Conservation (phyloP, 192 early-diverging fungal genomes). For the Gamsiella multidivaricata region DNA sequence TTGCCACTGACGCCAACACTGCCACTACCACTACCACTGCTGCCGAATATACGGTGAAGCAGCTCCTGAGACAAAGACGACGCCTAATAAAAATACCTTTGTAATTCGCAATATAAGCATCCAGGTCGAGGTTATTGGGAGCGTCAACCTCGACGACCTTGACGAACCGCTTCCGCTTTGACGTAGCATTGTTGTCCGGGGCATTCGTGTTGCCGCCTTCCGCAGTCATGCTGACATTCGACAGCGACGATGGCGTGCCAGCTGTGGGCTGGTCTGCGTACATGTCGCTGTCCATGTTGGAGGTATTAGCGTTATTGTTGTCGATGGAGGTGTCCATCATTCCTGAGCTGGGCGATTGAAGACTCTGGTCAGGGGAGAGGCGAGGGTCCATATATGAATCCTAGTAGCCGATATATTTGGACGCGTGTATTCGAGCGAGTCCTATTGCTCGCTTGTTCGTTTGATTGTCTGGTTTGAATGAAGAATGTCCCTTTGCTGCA, state of each 20-base stretch:
- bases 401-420: conserved; percentile 22
- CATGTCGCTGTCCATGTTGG: conserved; percentile 37
- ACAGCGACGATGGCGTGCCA: conserved; percentile 42
- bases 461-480: conserved; percentile 6
- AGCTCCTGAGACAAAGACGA: neutral
- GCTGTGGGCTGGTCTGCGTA: conserved; percentile 12
- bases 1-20: no score
- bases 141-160: conserved; percentile 57
- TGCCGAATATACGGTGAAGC: neutral
- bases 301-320: neutral
- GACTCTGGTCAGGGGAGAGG: conserved; percentile 36
- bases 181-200: conserved; percentile 31
- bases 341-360: conserved; percentile 27
- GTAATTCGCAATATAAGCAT: conserved; percentile 73
- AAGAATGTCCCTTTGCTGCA: conserved; percentile 12
- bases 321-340: conserved; percentile 42
- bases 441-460: neutral
- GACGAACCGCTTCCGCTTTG: conserved; percentile 57
- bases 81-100: conserved; percentile 52
- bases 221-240: conserved; percentile 43
- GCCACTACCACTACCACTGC: no score
- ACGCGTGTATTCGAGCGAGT: conserved; percentile 10
- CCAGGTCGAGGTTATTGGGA: conserved; percentile 70
- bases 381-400: conserved; percentile 45
- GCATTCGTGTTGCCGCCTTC: conserved; percentile 12